Evolutionary conservation across 1,284 basidiomycete genomes (phyloP).

Genomic region (Rhodotorula sp.): DNA sequence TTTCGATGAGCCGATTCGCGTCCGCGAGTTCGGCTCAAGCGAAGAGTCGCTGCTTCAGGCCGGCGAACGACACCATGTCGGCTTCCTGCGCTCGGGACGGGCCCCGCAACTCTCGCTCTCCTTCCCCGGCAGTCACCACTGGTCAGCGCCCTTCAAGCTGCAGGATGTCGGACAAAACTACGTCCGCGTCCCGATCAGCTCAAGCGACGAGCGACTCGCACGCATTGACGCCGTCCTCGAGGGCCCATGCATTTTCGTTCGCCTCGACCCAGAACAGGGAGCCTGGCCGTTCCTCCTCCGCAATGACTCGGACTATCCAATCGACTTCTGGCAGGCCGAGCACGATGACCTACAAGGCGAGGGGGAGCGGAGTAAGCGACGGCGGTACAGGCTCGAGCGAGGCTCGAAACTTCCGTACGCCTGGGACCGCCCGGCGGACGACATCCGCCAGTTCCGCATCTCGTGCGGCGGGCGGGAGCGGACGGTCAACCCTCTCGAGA

Average conservation of each 20-base stretch:
- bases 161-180: constrained; percentile 85
- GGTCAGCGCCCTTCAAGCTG: constrained; percentile 90
- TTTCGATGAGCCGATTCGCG: constrained; percentile 65
- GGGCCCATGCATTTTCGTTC: constrained; percentile 85
- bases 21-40: constrained; percentile 75
- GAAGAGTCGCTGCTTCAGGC: constrained; percentile 52
- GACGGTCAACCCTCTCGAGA: constrained; percentile 89
- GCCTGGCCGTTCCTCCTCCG: constrained; percentile 90
- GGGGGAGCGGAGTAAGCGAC: constrained; percentile 29
- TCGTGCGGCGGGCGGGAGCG: constrained; percentile 65
- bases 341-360: constrained; percentile 38
- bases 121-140: constrained; percentile 74
- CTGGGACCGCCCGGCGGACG: constrained; percentile 89
- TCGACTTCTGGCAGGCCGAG: constrained; percentile 73
- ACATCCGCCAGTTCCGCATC: constrained; percentile 73
- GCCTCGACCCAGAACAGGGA: constrained; percentile 63
- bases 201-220: constrained; percentile 61
- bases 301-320: constrained; percentile 75
- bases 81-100: constrained; percentile 60
- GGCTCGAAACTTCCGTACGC: constrained; percentile 69
- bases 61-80: constrained; percentile 68
- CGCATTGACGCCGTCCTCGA: constrained; percentile 81
- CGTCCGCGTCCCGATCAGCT: constrained; percentile 61
- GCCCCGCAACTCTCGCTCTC: constrained; percentile 74
- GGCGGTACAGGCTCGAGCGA: constrained; percentile 59